These are phyloP conservation scores for Parietaria judaica DNA, from an alignment of 306 rosid species.

Conservation along the genomic window DNA sequence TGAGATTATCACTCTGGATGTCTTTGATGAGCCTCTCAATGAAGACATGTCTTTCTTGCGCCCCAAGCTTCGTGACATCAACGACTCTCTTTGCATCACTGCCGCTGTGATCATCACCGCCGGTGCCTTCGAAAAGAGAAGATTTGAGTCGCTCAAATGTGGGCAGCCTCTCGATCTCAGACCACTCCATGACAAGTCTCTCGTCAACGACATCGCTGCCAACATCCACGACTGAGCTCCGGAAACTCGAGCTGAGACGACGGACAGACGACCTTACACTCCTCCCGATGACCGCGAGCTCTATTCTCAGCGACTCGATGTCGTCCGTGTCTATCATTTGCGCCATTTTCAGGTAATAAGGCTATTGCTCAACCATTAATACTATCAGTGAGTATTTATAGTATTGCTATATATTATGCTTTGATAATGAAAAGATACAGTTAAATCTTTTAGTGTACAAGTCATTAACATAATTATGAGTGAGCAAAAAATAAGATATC, in stretches of 20 bases:
- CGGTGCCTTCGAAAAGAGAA: conserved; percentile 35
- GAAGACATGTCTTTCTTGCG: conserved; percentile 43
- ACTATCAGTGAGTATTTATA: too few species aligned
- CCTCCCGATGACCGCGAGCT: conserved; percentile 53
- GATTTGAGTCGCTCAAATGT: conserved; percentile 40
- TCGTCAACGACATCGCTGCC: not conserved
- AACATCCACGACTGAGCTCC: conserved; percentile 5
- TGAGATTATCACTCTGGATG: conserved; percentile 54
- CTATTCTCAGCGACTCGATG: conserved; percentile 47
- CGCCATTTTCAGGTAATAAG: conserved; percentile 18
- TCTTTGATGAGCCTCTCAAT: conserved; percentile 52
- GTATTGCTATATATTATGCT: too few species aligned
- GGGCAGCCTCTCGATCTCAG: conserved; percentile 51
- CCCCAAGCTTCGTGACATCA: conserved; percentile 58
- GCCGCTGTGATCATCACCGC: not conserved
- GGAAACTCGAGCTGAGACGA: conserved; percentile 36
- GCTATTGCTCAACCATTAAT: too few species aligned
- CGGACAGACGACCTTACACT: conserved; percentile 47
- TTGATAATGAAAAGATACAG: too few species aligned
- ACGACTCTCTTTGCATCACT: not conserved
- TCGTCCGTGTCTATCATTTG: conserved; percentile 34
- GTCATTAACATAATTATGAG: too few species aligned
- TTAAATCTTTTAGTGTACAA: too few species aligned
- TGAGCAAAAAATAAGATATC: too few species aligned
- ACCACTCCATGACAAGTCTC: conserved; percentile 27